Base-by-base conservation (phyloP, 2,329 filamentous ascomycete genomes). In the Dryadomyces sulphureus region DNA sequence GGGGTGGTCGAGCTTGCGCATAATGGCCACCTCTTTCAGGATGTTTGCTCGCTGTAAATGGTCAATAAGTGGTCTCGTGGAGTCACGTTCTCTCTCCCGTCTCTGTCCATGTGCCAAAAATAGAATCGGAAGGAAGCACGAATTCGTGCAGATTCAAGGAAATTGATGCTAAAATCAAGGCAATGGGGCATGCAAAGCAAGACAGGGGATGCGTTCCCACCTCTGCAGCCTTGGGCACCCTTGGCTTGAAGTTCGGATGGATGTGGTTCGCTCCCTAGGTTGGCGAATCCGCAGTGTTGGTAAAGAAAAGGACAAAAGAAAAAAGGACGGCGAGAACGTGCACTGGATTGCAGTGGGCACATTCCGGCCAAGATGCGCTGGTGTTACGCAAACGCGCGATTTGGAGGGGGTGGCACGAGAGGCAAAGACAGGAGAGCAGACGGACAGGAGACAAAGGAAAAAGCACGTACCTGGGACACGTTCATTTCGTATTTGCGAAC, bases 401-500 rank as follows among this genome's bases (percentile, higher is more conserved):
- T 24, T 5, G 20, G 36, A 36, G 16, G 42, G 22, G 21, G n/a
- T 21, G 30, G 12, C 25, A 22, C 2, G n/a, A 34, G 39, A 12
- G 34, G 22, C 14, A 11, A 34, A 34, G 7, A 38, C 4, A 32
- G 27, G 27, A 32, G 32, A 14, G 5, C n/a, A 38, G 32, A 19
- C 21, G 41, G 17, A 45, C 22, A 19, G 43, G 20, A 25, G n/a
- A 7, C 27, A 35, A 38, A 2, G 14, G 20, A 38, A 38, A 7
- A 35, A 19, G 27, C 27, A 82, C 88, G 77, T 76, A 98, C 92
- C 87, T 96, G 92, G 71, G 83, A 88, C 54, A 81, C 89, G 67
- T 94, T 96, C 86, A 98, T 95, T 67, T 98, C 92, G 62, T 87
- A 96, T 68, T 96, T 96, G 59, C 92, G 84, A 53, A 98, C 92